Conservation (phyloP, 2,329 filamentous ascomycete genomes). For the Hymenoscyphus fraxineus region DNA sequence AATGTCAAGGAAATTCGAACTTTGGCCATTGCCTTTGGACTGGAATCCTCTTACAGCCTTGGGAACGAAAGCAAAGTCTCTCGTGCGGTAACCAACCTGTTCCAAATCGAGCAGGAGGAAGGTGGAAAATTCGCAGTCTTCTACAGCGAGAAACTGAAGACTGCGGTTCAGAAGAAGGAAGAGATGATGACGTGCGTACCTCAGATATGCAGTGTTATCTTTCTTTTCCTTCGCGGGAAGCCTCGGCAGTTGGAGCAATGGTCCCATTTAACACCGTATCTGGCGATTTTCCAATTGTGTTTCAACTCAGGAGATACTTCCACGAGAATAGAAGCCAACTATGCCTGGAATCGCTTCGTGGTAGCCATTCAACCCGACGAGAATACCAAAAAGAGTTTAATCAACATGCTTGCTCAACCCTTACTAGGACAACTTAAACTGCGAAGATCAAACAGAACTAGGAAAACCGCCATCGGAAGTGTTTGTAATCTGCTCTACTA, state of each 20-base stretch:
- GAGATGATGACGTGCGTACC: constrained; percentile 63
- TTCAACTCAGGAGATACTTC: constrained; percentile 74
- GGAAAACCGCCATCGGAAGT: constrained; percentile 59
- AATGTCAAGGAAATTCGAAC: constrained; percentile 70
- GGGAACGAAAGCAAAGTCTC: constrained; percentile 67
- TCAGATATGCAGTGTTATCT: constrained; percentile 82
- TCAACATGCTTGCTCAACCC: constrained; percentile 65
- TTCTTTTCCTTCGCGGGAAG: constrained; percentile 68
- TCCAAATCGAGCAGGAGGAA: constrained; percentile 43
- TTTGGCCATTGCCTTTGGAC: constrained; percentile 70
- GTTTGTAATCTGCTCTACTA: constrained; percentile 84
- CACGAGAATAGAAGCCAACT: constrained; percentile 72
- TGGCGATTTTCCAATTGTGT: constrained; percentile 74
- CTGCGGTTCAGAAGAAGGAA: constrained; percentile 63
- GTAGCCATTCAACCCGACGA: constrained; percentile 67
- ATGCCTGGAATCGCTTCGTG: constrained; percentile 82
- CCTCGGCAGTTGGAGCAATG: constrained; percentile 59
- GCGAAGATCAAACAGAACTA: constrained; percentile 48
- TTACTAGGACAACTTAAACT: constrained; percentile 66
- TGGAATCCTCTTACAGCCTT: constrained; percentile 64
- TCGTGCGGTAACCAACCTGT: constrained; percentile 61
- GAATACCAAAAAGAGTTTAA: constrained; percentile 49
- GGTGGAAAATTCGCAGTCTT: constrained; percentile 48
- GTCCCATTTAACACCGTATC: constrained; percentile 70
- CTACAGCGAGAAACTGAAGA: constrained; percentile 62